phyloP scores from a whole-genome alignment of 2,329 filamentous ascomycete genomes.

The Sarocladiaceae sp. region DNA sequence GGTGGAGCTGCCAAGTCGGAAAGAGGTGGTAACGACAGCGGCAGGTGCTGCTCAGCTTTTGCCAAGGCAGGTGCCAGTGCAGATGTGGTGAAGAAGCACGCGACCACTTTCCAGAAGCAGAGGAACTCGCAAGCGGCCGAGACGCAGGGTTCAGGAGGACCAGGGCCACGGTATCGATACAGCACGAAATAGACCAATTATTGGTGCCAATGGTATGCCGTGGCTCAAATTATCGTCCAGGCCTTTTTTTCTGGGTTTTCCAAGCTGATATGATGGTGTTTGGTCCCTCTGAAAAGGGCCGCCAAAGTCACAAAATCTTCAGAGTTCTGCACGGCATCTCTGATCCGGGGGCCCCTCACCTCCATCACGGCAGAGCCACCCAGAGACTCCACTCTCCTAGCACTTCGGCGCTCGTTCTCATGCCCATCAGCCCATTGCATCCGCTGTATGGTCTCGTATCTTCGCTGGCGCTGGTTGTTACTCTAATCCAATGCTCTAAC shows the following conservation, averaged over 20 bases:
- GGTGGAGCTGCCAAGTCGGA: slow-evolving; percentile 2
- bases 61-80: neutral
- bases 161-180: neutral
- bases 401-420: too few relatives aligned
- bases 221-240: neutral
- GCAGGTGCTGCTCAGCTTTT: neutral
- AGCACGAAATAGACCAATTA: neutral
- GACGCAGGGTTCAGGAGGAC: neutral
- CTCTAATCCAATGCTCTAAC: too few relatives aligned
- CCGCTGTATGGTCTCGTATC: too few relatives aligned
- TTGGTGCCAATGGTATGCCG: neutral
- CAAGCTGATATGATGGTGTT: neutral
- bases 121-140: neutral
- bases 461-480: too few relatives aligned
- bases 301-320: neutral
- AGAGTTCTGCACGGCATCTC: slow-evolving; percentile 4
- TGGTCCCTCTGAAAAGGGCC: neutral
- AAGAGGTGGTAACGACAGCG: neutral
- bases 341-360: slow-evolving; percentile 7
- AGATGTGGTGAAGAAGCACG: neutral
- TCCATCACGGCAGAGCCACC: neutral
- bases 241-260: neutral
- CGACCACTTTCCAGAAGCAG: slow-evolving; percentile 3
- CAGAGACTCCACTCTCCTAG: too few relatives aligned
- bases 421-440: too few relatives aligned